A percentile compares a stretch with the other conserved stretches of the same genome.
Evolutionary conservation across 352 stramenopile genomes (phyloP).

Genomic region (Phytophthora constricta): DNA sequence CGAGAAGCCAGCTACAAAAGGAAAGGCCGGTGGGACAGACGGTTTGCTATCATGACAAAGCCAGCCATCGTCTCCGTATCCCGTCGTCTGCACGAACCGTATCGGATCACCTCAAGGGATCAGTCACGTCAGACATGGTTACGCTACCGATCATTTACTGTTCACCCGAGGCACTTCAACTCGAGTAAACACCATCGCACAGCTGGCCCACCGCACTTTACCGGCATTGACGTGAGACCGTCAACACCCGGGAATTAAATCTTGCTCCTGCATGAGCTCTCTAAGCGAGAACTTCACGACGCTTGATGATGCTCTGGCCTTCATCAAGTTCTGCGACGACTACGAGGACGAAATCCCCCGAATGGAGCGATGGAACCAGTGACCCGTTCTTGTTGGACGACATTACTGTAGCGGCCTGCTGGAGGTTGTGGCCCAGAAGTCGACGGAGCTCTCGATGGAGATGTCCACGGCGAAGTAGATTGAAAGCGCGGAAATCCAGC

Average conservation of each 20-base stretch:
- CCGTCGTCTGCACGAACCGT: neutral
- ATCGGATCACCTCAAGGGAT: neutral
- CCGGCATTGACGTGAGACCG: neutral
- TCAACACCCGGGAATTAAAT: neutral
- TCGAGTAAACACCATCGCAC: neutral
- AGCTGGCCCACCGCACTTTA: neutral
- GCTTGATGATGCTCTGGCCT: slow-evolving; percentile 17
- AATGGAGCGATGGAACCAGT: neutral
- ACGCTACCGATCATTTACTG: neutral
- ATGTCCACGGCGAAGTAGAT: neutral
- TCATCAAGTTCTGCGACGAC: slow-evolving; percentile 20
- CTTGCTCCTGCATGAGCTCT: slow-evolving; percentile 10
- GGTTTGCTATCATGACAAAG: neutral
- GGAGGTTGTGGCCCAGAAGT: neutral
- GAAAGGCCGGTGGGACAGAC: too few relatives aligned
- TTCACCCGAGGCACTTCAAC: neutral
- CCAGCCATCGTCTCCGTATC: neutral
- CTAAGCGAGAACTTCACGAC: slow-evolving; percentile 8
- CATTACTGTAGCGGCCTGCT: neutral
- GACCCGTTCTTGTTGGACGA: neutral
- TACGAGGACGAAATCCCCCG: neutral
- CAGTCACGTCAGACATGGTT: neutral
- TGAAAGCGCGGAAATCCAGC: neutral
- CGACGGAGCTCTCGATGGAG: neutral
- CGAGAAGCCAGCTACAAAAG: neutral